Percentiles rank a stretch among this genome's conserved stretches.
phyloP scores from a whole-genome alignment of 225 moss, liverwort and hornwort species.

The Climacium dendroides region DNA sequence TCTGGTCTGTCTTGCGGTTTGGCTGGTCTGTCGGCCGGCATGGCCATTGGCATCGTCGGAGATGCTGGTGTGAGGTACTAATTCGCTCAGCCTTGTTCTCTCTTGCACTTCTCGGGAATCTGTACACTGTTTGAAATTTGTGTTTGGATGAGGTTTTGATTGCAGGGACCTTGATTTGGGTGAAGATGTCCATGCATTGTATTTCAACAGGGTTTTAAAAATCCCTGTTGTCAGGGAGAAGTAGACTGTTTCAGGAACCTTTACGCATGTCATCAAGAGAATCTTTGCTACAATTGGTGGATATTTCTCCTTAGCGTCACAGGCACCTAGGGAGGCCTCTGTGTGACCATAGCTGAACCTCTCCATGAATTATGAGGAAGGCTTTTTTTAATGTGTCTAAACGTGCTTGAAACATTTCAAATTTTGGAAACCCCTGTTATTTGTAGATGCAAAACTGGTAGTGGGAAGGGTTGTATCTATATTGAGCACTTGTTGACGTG shows the following conservation, averaged over 20 bases:
- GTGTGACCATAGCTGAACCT: background rate
- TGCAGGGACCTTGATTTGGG: background rate
- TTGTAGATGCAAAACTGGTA: background rate
- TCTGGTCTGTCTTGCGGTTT: constrained; percentile 32
- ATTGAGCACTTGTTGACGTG: background rate
- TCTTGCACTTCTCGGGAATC: background rate
- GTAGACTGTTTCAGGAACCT: background rate
- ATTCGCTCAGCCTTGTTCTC: background rate
- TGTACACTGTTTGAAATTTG: background rate
- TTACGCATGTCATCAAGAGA: background rate
- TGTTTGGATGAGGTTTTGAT: background rate
- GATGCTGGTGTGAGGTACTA: constrained; percentile 45
- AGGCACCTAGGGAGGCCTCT: background rate
- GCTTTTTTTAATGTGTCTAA: background rate
- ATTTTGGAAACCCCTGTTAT: background rate
- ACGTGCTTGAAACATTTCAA: background rate
- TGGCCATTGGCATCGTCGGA: constrained; percentile 84
- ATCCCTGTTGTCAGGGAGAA: background rate
- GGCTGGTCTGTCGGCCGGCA: constrained; percentile 72
- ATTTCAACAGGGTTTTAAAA: background rate
- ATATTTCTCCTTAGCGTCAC: background rate
- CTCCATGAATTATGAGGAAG: background rate
- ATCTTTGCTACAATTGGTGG: background rate
- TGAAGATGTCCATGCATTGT: background rate
- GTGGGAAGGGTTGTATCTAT: background rate